Base-by-base conservation (phyloP, 805 yeast genomes). In the Kregervanrija pseudodelftensis region DNA sequence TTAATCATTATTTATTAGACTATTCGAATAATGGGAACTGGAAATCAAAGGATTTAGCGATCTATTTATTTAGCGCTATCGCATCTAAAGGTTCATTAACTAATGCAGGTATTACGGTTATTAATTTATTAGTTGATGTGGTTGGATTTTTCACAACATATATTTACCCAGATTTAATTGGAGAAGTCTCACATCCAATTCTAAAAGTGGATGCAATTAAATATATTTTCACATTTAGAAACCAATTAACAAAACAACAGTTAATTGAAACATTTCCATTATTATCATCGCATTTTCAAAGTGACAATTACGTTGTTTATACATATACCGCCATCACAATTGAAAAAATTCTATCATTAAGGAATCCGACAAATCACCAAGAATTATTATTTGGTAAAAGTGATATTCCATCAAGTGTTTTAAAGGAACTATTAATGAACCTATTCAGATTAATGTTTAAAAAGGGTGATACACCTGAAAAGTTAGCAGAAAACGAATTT, bases 61-160 rank as follows among this genome's bases (percentile, higher is more conserved):
- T 86, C 22, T 88, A 86, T 55, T 67, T 93, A 44, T 93, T 89
- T 61, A 77, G 93, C 37, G 81, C 96, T 0, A 73, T 93, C 52
- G 98, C 99, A 3, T 82, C 95, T 1, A 90, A 88, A 61, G 96
- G 97, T 7, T 75, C 85, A 14, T 73, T 88, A n/a, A 85, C 98
- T 0, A 79, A 79, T 41, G 72, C 85, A 9, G 98, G 98, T 42
- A 90, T 90, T 13, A 76, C 95, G 1, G 79, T 95, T 2, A 87
- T 95, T 3, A 93, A 91, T 61, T 69, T 82, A 36, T 67, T 87
- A 47, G 79, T 91, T 14, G 95, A 93, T 62, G 90, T 93, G 12
- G 88, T 91, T 17, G 79, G 77, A 33, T 93, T 91, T 62, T 95
- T 95, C 64, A 71, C 82, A 1, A 75, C 74, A 14, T 82, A 87